These are phyloP conservation scores for Perilla frutescens DNA, from an alignment of 257 asterid genomes.

Conservation along the genomic window DNA sequence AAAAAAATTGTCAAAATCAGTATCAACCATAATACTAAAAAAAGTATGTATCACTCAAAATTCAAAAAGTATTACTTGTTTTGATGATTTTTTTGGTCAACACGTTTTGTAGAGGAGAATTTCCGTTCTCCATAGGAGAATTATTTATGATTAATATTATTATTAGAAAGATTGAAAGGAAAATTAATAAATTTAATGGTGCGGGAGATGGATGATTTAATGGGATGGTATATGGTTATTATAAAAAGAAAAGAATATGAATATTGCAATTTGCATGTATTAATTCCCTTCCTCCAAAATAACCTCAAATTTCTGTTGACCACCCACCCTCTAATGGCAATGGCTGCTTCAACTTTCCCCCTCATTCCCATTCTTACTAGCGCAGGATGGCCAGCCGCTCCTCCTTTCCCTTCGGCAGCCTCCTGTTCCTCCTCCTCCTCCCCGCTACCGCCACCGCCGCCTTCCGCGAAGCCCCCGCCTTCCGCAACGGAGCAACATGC, in stretches of 20 bases:
- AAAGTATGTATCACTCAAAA: no score
- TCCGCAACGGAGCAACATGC: slow-evolving; percentile 60
- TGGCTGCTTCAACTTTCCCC: slow-evolving; percentile 53
- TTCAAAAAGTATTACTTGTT: no score
- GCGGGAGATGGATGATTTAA: no score
- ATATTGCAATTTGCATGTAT: background rate
- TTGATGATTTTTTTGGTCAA: no score
- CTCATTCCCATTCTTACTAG: slow-evolving; percentile 32
- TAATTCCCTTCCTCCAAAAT: slow-evolving; percentile 16
- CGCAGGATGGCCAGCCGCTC: slow-evolving; percentile 74
- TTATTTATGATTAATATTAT: no score
- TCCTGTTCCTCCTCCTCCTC: slow-evolving; percentile 59
- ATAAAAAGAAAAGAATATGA: background rate
- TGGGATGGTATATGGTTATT: background rate
- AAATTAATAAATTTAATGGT: no score
- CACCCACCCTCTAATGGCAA: slow-evolving; percentile 57
- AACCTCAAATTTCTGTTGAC: slow-evolving; percentile 41
- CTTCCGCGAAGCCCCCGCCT: slow-evolving; percentile 77
- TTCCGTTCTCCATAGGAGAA: no score
- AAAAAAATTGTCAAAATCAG: no score
- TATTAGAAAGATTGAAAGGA: no score
- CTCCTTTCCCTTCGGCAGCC: slow-evolving; percentile 50
- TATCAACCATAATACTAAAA: no score
- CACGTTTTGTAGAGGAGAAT: no score
- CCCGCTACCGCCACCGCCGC: slow-evolving; percentile 30